Base-by-base conservation (phyloP, 2,329 filamentous ascomycete species). In the Nemania serpens region DNA sequence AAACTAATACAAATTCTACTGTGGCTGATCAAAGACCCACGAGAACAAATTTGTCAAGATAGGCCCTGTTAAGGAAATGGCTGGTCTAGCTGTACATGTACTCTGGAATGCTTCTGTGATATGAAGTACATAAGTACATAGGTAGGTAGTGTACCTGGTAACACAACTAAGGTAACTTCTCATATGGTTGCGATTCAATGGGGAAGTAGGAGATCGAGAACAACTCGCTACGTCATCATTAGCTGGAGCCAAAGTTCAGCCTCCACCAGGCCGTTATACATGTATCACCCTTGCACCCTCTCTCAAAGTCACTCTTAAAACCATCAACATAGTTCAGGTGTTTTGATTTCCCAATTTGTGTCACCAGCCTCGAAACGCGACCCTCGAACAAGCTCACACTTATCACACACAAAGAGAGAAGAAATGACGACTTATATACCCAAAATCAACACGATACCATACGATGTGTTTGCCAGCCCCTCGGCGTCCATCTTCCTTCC, bases 401-500 rank as follows among this genome's bases (percentile, higher is more conserved):
- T 29, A 29, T 45, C 11, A 20, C 25, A 11, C 15, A 11, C 25
- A 7, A 29, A 29, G 4, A 29, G 25, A 7, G 17, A 52, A 15
- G 82, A 63, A 46, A 96, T 95, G 91, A 93, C 90, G 11, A 88
- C 90, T 64, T 89, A 90, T 75, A 86, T 95, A 62, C 88, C 90
- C n/a, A 88, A 86, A 41, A 77, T 96, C 65, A 93, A 58, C 65
- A 91, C 66, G 47, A 81, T 96, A 17, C 91, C 92, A 2, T 78
- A 82, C 48, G 80, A 84, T 66, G 77, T 93, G 66, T 93, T 96
- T 75, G 82, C 86, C 70, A 88, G 85, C 73, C 86, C 91, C 4
- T 88, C 90, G 7, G 82, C 85, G 29, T 90, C 91, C 17, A 85
- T 95, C 63, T 83, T 96, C 41, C 81, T 96, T 1, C 93, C 92